Evolutionary conservation across 441 rosid species (phyloP).

Genomic region (Sinapis alba): DNA sequence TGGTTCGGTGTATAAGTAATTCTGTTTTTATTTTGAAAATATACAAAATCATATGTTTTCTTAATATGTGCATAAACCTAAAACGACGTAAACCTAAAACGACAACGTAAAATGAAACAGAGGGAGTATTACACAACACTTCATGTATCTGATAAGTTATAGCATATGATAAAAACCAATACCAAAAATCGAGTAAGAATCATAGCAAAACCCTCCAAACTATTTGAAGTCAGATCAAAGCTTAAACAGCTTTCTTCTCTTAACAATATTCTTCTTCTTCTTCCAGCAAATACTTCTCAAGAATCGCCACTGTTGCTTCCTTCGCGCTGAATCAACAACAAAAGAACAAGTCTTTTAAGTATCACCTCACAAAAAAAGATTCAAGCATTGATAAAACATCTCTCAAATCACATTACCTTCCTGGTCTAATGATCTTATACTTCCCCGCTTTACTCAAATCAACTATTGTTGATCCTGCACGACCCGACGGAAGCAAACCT

Average conservation of each 20-base stretch:
- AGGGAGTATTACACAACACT: too few relatives aligned
- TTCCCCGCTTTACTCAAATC: constrained; percentile 68
- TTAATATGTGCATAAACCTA: too few relatives aligned
- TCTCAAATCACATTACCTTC: constrained; percentile 58
- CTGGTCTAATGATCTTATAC: constrained; percentile 84
- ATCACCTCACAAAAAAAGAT: not conserved
- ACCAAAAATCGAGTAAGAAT: constrained; percentile 1
- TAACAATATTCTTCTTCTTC: constrained; percentile 33
- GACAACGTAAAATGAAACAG: too few relatives aligned
- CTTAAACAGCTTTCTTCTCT: constrained; percentile 14
- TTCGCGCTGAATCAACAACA: constrained; percentile 58
- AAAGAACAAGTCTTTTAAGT: not conserved
- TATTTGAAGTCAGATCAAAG: constrained; percentile 3
- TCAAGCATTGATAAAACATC: not conserved
- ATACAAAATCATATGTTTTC: too few relatives aligned
- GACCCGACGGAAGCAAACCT: constrained; percentile 86
- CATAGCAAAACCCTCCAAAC: constrained; percentile 15
- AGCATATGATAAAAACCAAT: constrained; percentile 16
- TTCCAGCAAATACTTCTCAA: constrained; percentile 58
- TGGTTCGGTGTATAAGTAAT: too few relatives aligned
- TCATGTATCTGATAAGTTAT: too few relatives aligned
- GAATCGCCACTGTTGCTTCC: constrained; percentile 67
- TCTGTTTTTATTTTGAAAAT: too few relatives aligned
- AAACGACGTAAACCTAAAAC: too few relatives aligned
- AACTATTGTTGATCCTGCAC: constrained; percentile 90